Evolutionary conservation across 352 stramenopile genomes (phyloP).

Genomic region (Pythium brachiatum): DNA sequence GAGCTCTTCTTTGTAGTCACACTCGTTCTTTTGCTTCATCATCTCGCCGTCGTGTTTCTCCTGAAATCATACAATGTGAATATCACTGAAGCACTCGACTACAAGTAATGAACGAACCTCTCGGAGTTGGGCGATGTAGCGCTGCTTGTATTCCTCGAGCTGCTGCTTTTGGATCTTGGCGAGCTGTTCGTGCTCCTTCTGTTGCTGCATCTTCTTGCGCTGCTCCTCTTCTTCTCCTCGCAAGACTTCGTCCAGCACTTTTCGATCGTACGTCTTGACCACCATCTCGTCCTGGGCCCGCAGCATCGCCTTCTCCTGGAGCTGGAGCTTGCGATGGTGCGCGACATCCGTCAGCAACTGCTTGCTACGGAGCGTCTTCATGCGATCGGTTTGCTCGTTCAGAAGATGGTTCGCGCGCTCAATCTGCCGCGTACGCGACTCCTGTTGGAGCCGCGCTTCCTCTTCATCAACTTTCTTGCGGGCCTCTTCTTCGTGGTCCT

Average conservation of each 20-base stretch:
- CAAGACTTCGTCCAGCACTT: conserved; percentile 49
- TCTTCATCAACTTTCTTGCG: conserved; percentile 75
- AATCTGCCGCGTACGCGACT: conserved; percentile 79
- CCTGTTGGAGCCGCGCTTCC: conserved; percentile 69
- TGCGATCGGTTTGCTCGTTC: conserved; percentile 91
- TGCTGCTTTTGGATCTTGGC: conserved; percentile 67
- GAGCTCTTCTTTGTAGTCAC: conserved; percentile 54
- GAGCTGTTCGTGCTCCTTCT: conserved; percentile 51
- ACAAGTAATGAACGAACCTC: conserved; percentile 33
- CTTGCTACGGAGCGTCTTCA: conserved; percentile 89
- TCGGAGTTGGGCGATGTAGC: conserved; percentile 68
- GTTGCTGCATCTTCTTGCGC: conserved; percentile 36
- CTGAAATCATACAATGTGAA: conserved; percentile 18
- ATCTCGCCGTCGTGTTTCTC: conserved; percentile 72
- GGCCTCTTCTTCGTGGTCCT: conserved; percentile 76
- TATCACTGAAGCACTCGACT: not conserved
- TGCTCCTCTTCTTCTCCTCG: conserved; percentile 54
- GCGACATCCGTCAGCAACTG: conserved; percentile 86
- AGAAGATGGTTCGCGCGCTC: conserved; percentile 80
- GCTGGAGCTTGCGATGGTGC: conserved; percentile 79
- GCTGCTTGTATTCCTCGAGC: conserved; percentile 83
- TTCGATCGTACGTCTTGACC: conserved; percentile 38
- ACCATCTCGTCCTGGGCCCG: conserved; percentile 51
- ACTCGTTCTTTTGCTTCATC: conserved; percentile 57
- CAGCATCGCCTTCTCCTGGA: conserved; percentile 68